Base-by-base conservation (phyloP, 164 flowering plant species). In the Magnolia officinalis region DNA sequence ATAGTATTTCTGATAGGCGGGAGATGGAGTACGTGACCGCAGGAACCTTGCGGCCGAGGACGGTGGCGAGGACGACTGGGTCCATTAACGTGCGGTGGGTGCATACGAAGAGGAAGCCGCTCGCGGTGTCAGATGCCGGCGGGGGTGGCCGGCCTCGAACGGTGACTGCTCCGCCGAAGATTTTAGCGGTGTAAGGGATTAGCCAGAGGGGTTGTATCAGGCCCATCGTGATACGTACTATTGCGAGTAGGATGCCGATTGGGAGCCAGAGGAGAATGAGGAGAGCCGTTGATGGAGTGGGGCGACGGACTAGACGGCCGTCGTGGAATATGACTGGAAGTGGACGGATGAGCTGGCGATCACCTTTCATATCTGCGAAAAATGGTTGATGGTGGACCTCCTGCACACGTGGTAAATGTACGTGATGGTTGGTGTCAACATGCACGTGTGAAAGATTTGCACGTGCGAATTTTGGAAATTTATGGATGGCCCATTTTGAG, bases 11-110 rank as follows among this genome's bases (percentile, higher is more conserved):
- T 4, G 97, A 87, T 18, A 96, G 63, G 7, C 97, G 78, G 2
- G 98, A 94, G 14, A 96, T 79, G 74, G 99, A 96, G 85, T 96
- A 94, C 0, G 99, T 96, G 21, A 96, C 94, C 0, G 99, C 99
- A 0, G 99, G 93, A 76, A 94, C 83, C 68, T 78, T 78, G 1
- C 98, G 93, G 7, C 81, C 69, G 11, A 96, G 92, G 16, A 89
- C 95, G 2, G 85, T 75, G 50, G 98, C 87, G 51, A 96, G 88
- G 79, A 92, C 89, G 0, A 96, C 97, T 0, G 99, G 99, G 88
- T 96, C 98, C 98, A 96, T 90, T 8, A 96, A 82, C 72, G 98
- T 90, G 50, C 98, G 85, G 80, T 94, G 98, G 1, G 98, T 91
- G 90, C 99, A 96, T 2, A 92, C 99, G 52, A 88, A 96, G 58